Percentiles rank a stretch among this genome's conserved stretches.
These are phyloP conservation scores for Gastrolobium villosum DNA, from an alignment of 306 rosid species.

Conservation along the genomic window DNA sequence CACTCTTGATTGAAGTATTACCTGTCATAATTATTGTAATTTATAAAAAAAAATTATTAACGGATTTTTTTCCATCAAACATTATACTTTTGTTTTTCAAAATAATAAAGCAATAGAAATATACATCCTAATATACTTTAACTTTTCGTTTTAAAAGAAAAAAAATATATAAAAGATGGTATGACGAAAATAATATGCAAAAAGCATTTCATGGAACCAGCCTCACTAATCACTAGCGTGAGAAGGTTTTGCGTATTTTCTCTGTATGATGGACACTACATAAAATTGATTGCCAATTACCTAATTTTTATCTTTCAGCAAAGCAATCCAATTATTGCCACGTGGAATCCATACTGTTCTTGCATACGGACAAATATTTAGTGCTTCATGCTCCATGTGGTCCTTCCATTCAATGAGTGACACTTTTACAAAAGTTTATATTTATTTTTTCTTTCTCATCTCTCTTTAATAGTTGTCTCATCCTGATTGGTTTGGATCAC, in stretches of 20 bases:
- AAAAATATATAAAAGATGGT: background rate
- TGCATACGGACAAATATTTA: too few species aligned
- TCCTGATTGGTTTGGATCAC: too few species aligned
- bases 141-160: background rate
- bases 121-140: background rate
- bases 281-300: constrained; percentile 3
- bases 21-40: too few species aligned
- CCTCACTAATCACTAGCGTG: background rate
- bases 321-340: constrained; percentile 41
- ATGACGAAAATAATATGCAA: background rate
- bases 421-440: too few species aligned
- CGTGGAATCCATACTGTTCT: constrained; percentile 47
- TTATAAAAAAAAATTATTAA: too few species aligned
- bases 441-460: too few species aligned
- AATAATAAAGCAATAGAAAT: background rate
- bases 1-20: too few species aligned
- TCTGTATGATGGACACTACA: background rate
- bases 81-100: background rate
- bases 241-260: background rate
- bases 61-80: too few species aligned
- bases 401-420: too few species aligned
- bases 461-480: too few species aligned
- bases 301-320: background rate
- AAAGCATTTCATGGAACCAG: too few species aligned
- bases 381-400: too few species aligned